phyloP scores from a whole-genome alignment of 257 asterid genomes.

The Haberlea rhodopensis region DNA sequence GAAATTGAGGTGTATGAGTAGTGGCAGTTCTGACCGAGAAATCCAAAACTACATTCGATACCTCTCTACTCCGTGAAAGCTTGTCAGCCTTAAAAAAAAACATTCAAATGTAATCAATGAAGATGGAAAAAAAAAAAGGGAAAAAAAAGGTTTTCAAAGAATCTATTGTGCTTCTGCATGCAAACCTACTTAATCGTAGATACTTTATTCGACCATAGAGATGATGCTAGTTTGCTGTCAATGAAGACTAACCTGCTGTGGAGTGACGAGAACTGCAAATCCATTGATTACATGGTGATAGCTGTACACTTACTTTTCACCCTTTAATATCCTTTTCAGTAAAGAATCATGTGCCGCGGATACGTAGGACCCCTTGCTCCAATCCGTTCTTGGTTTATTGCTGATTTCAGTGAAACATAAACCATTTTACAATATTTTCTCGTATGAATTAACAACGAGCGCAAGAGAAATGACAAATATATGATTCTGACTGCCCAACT shows the following conservation, averaged over 20 bases:
- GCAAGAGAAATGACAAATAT: background rate
- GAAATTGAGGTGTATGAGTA: slow-evolving; percentile 94
- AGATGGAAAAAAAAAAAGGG: background rate
- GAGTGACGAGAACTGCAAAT: slow-evolving; percentile 83
- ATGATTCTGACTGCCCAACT: background rate
- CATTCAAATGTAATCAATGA: background rate
- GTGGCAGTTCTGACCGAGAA: slow-evolving; percentile 87
- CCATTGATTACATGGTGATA: slow-evolving; percentile 91
- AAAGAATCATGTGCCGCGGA: slow-evolving; percentile 71
- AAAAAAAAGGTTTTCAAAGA: background rate
- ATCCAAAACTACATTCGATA: slow-evolving; percentile 76
- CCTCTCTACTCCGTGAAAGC: slow-evolving; percentile 71
- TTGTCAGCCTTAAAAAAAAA: slow-evolving; percentile 61
- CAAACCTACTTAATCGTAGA: background rate
- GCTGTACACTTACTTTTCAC: slow-evolving; percentile 88
- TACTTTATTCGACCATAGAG: background rate
- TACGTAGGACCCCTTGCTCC: slow-evolving; percentile 37
- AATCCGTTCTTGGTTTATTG: slow-evolving; percentile 47
- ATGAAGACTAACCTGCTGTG: slow-evolving; percentile 57
- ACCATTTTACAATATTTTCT: slow-evolving; percentile 17
- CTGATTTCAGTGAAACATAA: slow-evolving; percentile 41
- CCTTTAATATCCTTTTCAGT: slow-evolving; percentile 51
- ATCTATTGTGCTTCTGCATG: background rate
- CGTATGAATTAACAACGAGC: slow-evolving; percentile 5
- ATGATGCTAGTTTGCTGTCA: background rate